phyloP scores from a whole-genome alignment of 2,329 filamentous ascomycete species.

The Cordyceps cateniannulata region DNA sequence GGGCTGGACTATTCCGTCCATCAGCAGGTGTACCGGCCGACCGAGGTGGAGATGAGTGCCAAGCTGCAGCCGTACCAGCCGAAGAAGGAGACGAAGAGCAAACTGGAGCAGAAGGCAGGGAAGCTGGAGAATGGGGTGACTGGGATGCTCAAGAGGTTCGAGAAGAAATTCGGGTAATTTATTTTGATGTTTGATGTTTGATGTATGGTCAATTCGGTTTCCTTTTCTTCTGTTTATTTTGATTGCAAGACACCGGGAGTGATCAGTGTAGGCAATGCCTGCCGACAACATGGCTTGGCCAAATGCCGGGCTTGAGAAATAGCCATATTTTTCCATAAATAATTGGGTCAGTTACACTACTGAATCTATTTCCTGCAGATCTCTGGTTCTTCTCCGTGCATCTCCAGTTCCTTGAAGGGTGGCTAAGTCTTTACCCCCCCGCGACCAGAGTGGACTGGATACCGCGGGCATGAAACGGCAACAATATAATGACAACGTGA shows the following conservation, averaged over 20 bases:
- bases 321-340: no score
- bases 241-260: no score
- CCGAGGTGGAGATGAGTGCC: conserved; percentile 48
- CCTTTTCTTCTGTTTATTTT: no score
- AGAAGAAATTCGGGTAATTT: conserved; percentile 60
- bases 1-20: conserved; percentile 53
- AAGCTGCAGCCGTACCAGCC: conserved; percentile 30
- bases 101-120: conserved; percentile 59
- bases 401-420: not conserved
- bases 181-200: no score
- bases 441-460: not conserved
- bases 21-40: conserved; percentile 63
- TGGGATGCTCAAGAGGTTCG: conserved; percentile 69
- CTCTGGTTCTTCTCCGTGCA: not conserved
- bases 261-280: no score
- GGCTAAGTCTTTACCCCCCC: not conserved
- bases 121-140: conserved; percentile 64
- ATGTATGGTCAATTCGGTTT: not conserved
- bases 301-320: no score
- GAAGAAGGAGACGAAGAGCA: conserved; percentile 41
- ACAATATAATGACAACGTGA: not conserved
- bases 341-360: no score
- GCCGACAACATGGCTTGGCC: no score
- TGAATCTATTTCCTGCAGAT: no score
- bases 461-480: not conserved